These are phyloP conservation scores for Alternaria atra DNA, from an alignment of 2,329 filamentous ascomycete genomes.

Conservation along the genomic window DNA sequence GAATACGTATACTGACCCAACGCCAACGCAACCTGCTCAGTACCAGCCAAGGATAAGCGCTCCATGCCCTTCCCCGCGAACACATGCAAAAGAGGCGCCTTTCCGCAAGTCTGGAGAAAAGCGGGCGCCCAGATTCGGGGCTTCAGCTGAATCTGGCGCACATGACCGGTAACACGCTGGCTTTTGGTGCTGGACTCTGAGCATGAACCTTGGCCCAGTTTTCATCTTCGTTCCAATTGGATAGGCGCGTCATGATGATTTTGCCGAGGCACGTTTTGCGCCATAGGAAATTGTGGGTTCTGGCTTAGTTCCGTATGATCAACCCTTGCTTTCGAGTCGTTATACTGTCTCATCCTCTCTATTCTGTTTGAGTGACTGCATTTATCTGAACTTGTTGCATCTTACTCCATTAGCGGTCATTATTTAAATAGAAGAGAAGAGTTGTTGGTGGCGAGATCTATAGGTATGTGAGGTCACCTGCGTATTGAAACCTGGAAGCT, in stretches of 20 bases:
- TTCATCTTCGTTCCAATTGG: constrained; percentile 3
- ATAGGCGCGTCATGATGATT: not conserved
- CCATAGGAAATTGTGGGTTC: constrained; percentile 5
- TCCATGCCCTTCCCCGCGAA: constrained; percentile 2
- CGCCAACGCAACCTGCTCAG: not conserved
- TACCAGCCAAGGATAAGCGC: not conserved
- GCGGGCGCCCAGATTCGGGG: constrained; percentile 1
- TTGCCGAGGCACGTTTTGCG: constrained; percentile 6
- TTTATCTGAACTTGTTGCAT: not conserved
- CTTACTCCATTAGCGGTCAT: not conserved
- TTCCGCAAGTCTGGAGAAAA: constrained; percentile 1
- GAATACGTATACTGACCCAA: not conserved
- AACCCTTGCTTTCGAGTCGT: constrained; percentile 1
- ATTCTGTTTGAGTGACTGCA: not conserved
- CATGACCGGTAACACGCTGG: not conserved
- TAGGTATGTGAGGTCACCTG: constrained; percentile 6
- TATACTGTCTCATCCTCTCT: not conserved
- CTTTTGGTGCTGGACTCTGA: not conserved
- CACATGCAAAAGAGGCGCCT: not conserved
- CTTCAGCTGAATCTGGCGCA: not conserved
- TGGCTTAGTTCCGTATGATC: constrained; percentile 1
- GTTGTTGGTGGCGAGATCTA: not conserved
- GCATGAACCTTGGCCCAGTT: constrained; percentile 1
- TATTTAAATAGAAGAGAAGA: not conserved
- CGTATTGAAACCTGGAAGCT: constrained; percentile 5